These are phyloP conservation scores for Cystofilobasidium ferigula DNA, from an alignment of 768 basidiomycete genomes.

Conservation along the genomic window DNA sequence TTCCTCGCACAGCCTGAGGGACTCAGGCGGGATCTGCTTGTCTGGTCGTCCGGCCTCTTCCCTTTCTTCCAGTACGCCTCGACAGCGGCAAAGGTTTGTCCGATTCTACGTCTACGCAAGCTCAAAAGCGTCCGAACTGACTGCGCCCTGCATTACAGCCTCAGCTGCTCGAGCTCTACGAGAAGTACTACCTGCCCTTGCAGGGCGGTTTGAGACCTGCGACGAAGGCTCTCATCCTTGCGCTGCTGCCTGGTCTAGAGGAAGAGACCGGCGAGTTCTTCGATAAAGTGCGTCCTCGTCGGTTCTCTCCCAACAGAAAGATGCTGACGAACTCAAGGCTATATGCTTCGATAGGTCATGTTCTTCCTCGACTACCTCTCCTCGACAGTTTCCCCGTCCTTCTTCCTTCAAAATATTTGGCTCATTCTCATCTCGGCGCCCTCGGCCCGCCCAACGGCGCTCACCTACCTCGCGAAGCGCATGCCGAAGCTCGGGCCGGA, in stretches of 20 bases:
- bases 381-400: conserved; percentile 67
- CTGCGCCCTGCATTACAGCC: conserved; percentile 46
- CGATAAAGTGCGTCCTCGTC: conserved; percentile 44
- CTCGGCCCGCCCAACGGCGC: conserved; percentile 66
- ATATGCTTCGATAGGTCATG: conserved; percentile 50
- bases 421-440: conserved; percentile 83
- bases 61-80: conserved; percentile 98
- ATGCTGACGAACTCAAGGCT: not conserved
- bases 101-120: not conserved
- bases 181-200: conserved; percentile 80
- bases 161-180: conserved; percentile 77
- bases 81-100: conserved; percentile 82
- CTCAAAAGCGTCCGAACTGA: not conserved
- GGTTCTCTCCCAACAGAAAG: too few relatives aligned
- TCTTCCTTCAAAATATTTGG: conserved; percentile 95
- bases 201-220: conserved; percentile 69
- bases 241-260: conserved; percentile 85
- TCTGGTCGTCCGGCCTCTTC: conserved; percentile 94
- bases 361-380: conserved; percentile 68
- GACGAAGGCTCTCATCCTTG: conserved; percentile 88
- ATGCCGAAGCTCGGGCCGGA: conserved; percentile 49
- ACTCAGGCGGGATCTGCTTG: conserved; percentile 65
- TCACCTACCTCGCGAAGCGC: conserved; percentile 75
- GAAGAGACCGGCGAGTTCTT: conserved; percentile 98
- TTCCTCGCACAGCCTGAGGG: conserved; percentile 58